phyloP scores from a whole-genome alignment of 441 rosid species.

The Populus tomentosa region DNA sequence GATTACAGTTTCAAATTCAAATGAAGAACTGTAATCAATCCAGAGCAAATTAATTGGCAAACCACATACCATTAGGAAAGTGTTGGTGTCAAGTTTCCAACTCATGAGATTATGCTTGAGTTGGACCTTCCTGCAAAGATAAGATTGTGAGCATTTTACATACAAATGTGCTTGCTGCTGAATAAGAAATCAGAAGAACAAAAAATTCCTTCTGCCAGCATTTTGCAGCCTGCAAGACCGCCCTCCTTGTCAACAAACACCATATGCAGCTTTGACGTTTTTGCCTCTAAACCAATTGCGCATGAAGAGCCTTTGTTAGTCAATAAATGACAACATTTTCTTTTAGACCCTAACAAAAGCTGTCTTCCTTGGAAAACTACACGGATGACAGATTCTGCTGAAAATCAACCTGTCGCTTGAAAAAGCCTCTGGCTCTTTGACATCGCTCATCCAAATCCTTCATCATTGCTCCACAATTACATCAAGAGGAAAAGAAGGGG shows the following conservation, averaged over 20 bases:
- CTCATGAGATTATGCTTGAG: background rate
- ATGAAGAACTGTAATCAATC: background rate
- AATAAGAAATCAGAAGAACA: too few relatives aligned
- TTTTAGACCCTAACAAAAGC: background rate
- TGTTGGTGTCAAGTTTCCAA: background rate
- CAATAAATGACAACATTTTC: background rate
- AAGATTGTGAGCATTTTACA: too few relatives aligned
- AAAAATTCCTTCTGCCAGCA: background rate
- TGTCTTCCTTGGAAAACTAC: too few relatives aligned
- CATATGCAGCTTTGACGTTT: background rate
- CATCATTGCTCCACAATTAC: too few relatives aligned
- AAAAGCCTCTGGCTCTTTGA: too few relatives aligned
- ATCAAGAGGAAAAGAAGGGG: too few relatives aligned
- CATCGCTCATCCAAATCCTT: too few relatives aligned
- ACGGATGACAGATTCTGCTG: background rate
- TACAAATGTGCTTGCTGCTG: too few relatives aligned
- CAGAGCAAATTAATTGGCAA: background rate
- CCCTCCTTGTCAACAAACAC: background rate
- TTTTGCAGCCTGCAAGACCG: background rate
- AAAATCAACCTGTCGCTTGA: too few relatives aligned
- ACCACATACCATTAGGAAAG: background rate
- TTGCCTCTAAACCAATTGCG: background rate
- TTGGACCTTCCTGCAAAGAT: background rate
- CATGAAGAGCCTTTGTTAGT: background rate
- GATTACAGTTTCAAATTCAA: background rate